These are phyloP conservation scores for Penicillium pulvis DNA, from an alignment of 495 filamentous ascomycete species.

Conservation along the genomic window DNA sequence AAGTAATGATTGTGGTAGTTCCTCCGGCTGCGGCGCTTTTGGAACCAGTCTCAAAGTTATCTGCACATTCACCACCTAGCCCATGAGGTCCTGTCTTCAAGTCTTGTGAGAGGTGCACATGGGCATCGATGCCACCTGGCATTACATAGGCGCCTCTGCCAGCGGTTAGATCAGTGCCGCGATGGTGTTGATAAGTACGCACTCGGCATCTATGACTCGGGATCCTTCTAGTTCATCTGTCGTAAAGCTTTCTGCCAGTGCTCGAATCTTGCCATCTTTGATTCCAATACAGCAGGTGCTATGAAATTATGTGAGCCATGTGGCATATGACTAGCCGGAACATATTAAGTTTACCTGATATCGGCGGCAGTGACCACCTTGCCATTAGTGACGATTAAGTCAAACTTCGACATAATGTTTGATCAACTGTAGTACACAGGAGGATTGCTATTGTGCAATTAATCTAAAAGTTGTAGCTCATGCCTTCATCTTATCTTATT, in stretches of 20 bases:
- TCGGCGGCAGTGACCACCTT: constrained; percentile 18
- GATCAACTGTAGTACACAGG: neutral
- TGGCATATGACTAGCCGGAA: neutral
- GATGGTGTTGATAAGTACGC: neutral
- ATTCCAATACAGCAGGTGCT: constrained; percentile 19
- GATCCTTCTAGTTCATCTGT: constrained; percentile 11
- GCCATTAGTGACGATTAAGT: constrained; percentile 15
- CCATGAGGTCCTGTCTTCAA: constrained; percentile 17
- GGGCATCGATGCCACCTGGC: constrained; percentile 45
- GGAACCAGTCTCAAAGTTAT: constrained; percentile 26
- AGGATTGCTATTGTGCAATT: neutral
- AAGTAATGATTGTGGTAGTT: constrained; percentile 60
- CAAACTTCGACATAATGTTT: constrained; percentile 6
- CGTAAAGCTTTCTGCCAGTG: constrained; percentile 13
- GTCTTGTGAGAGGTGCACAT: constrained; percentile 38
- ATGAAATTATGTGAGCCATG: neutral
- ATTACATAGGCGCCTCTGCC: constrained; percentile 21
- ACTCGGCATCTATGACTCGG: constrained; percentile 20
- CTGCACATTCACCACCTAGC: constrained; percentile 18
- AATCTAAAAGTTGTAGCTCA: neutral
- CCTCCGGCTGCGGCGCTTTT: constrained; percentile 57
- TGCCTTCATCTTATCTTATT: neutral
- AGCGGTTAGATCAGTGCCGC: neutral
- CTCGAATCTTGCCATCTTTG: constrained; percentile 18
- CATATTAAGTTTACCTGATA: constrained; percentile 7